Percentiles rank a stretch among this genome's conserved stretches.
These are phyloP conservation scores for Phaeophleospora eucalypticola DNA, from an alignment of 2,329 filamentous ascomycete genomes.

Conservation along the genomic window DNA sequence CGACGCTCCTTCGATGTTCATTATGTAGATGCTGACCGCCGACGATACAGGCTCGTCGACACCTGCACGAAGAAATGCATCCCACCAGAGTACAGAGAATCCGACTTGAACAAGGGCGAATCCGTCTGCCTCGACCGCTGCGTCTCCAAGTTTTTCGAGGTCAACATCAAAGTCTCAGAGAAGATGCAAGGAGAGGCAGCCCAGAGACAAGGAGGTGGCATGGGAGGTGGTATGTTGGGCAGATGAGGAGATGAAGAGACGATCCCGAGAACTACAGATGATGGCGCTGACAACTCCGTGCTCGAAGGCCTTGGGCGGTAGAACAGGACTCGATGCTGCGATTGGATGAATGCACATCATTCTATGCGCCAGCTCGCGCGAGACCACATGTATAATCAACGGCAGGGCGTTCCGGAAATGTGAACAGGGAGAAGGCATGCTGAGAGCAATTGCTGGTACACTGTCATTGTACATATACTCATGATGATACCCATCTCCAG, in stretches of 20 bases:
- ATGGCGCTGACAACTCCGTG: background rate
- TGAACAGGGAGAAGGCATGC: background rate
- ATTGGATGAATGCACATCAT: no score
- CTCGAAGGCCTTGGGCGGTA: background rate
- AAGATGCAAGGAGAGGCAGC: slow-evolving; percentile 88
- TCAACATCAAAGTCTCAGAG: slow-evolving; percentile 95
- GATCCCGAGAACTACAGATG: background rate
- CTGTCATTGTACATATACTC: slow-evolving; percentile 8
- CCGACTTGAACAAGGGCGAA: slow-evolving; percentile 97
- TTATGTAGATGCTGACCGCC: slow-evolving; percentile 3
- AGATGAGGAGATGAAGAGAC: background rate
- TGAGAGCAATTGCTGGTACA: background rate
- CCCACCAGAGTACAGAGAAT: slow-evolving; percentile 86
- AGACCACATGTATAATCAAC: background rate
- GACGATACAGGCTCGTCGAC: slow-evolving; percentile 58
- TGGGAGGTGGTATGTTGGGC: slow-evolving; percentile 39
- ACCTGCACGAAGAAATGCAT: slow-evolving; percentile 94
- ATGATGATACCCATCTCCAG: slow-evolving; percentile 8
- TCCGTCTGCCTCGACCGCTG: slow-evolving; percentile 97
- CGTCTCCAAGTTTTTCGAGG: slow-evolving; percentile 96
- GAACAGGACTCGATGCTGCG: no score
- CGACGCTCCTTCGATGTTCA: background rate
- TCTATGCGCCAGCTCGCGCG: no score
- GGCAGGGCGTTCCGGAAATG: slow-evolving; percentile 1
- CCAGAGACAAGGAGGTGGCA: slow-evolving; percentile 56